Base-by-base conservation (phyloP, 176 grass and related monocot species). In the Carex scoparia region DNA sequence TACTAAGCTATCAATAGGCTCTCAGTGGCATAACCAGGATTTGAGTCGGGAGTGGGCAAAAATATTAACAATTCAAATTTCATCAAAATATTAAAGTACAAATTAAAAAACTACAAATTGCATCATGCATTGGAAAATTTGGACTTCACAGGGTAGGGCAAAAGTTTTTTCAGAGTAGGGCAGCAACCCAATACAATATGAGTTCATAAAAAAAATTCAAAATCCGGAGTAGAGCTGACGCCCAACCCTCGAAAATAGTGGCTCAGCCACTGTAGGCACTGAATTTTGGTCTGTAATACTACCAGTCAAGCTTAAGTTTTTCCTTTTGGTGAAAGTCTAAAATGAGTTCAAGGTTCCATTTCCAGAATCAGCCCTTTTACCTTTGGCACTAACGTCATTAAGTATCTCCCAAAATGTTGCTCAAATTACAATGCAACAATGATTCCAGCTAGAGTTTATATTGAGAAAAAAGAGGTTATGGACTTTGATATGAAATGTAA, bases 381-480 rank as follows among this genome's bases (percentile, higher is more conserved):
- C 14, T 51, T 56, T 77, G 46, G 73, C 4, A 77, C 27, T 51
- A 55, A 28, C 6, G 12, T 33, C 27, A 77, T 15, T 11, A 77
- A 16, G 42, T 74, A 74, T 27, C 40, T 74, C 44, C 42, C 70
- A 23, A 74, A 14, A 27, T 28, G 48, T 49, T 75, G 71, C 53
- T 48, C 71, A 58, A 37, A 79, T 30, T 58, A 79, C 2, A 79
- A 33, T 4, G 58, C 37, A 79, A 79, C 11, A 57, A 33, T 33
- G 27, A 4, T 79, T 57, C 27, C 12, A 56, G 11, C 12, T 79
- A 79, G 74, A 58, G 51, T 56, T 56, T 1, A 79, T 58, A 57
- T 71, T 74, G 8, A 76, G 66, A 40, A 70, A 63, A 68, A 57
- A 68, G 14, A 80, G 31, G 72, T 32, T 78, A 72, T 72, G 9